Evolutionary conservation across 768 basidiomycete genomes (phyloP), one percentile per base, ranked within the genome.

Genomic region (Kwoniella mangroviensis): DNA sequence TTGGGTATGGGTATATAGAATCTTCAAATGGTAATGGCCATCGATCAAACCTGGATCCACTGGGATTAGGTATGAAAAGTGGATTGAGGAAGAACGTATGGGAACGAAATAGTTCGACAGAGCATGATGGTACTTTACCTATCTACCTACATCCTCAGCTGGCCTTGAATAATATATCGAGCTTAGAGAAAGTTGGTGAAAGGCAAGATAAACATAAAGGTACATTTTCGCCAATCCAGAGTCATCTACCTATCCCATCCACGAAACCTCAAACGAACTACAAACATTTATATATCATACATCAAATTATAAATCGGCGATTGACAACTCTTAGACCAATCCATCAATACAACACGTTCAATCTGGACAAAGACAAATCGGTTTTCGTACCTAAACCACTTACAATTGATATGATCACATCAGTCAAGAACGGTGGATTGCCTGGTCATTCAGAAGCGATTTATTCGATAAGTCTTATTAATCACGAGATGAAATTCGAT

Each of bases 381-480:
- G 34, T 17, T 2, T 26, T 41, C 9, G 24, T 56, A 43, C 65
- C 61, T 21, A 45, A 58, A 28, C 73, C 75, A 1, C 49, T 43
- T 5, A 71, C 75, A 3, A 62, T 80, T 45, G 78, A 83, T 45
- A 69, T 77, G 7, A 73, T 76, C 40, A 71, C 75, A 0, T 80
- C 79, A 3, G 59, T 79, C 15, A 52, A 71, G 59, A 73, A 75
- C 41, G 80, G 80, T 12, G 82, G 82, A 51, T 63, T 83, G 22
- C 72, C 75, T 3, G 82, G 82, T 10, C 82, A 83, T 69, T 69
- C 73, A 2, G 77, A 79, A 67, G 73, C 74, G 0, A 74, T 83
- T 64, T 83, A 83, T 60, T 74, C 76, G 40, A 56, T 83, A 17
- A 67, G 76, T 40, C 67, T 81, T 21, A 67, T 80, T 34, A 68